Percentiles rank a stretch among this genome's conserved stretches.
Evolutionary conservation across 768 basidiomycete genomes (phyloP).

Genomic region (Stropharia rugosoannulata): DNA sequence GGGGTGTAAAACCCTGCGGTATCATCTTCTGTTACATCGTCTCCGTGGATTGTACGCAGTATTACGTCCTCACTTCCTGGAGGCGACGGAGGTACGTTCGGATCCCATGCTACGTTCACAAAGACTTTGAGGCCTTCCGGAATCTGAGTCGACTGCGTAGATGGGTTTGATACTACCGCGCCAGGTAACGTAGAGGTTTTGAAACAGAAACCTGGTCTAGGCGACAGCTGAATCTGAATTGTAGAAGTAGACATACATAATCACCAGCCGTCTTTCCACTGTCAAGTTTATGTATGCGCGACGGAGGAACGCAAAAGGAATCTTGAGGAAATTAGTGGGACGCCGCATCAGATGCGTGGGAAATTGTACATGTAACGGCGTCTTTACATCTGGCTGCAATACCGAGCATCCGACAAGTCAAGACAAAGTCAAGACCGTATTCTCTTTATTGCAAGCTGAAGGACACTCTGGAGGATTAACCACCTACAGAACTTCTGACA

Average conservation of each 20-base stretch:
- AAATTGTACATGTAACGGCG: too few species aligned
- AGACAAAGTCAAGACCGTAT: too few species aligned
- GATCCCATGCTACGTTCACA: conserved; percentile 72
- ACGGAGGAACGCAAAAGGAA: background rate
- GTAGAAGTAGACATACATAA: conserved; percentile 8
- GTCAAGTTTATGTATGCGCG: background rate
- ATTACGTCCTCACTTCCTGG: conserved; percentile 57
- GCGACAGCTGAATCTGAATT: conserved; percentile 42
- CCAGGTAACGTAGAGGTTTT: conserved; percentile 53
- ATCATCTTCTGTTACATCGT: conserved; percentile 39
- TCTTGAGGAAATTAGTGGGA: too few species aligned
- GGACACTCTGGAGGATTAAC: too few species aligned
- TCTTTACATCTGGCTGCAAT: too few species aligned
- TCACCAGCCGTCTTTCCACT: background rate
- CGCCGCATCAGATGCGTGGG: too few species aligned
- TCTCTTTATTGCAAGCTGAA: too few species aligned
- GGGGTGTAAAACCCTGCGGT: conserved; percentile 60
- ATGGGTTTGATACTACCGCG: conserved; percentile 27
- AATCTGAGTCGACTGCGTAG: conserved; percentile 25
- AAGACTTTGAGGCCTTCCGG: conserved; percentile 63
- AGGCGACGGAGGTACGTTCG: conserved; percentile 67
- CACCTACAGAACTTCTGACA: too few species aligned
- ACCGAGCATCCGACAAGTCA: too few species aligned
- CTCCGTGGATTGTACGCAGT: conserved; percentile 52
- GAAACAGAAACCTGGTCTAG: conserved; percentile 69